These are phyloP conservation scores for Podaxis rugospora DNA, from an alignment of 768 basidiomycete genomes.

Conservation along the genomic window DNA sequence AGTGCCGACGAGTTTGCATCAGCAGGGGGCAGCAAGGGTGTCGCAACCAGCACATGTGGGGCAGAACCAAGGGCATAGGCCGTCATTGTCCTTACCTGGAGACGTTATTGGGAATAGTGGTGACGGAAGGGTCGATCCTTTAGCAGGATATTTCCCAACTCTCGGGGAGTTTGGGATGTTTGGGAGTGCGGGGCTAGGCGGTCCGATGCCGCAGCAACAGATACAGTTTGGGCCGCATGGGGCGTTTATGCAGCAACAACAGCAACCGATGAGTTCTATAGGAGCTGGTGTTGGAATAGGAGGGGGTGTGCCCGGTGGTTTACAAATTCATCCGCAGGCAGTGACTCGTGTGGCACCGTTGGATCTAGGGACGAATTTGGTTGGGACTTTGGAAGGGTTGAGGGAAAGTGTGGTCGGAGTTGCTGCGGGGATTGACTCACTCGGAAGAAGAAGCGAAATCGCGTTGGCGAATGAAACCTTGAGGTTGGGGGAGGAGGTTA, in stretches of 20 bases:
- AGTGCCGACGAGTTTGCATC: not conserved
- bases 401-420: conserved; percentile 12
- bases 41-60: not conserved
- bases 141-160: conserved; percentile 5
- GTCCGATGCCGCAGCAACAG: not conserved
- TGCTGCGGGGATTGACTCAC: conserved; percentile 11
- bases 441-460: conserved; percentile 14
- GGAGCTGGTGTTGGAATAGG: not conserved
- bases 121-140: conserved; percentile 4
- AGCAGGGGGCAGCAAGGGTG: not conserved
- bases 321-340: conserved; percentile 5
- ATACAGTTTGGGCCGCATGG: not conserved
- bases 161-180: not conserved
- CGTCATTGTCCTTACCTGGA: not conserved
- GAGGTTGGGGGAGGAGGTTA: conserved; percentile 69
- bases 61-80: not conserved
- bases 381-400: conserved; percentile 12
- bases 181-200: not conserved
- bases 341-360: conserved; percentile 8
- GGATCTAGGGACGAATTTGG: conserved; percentile 9
- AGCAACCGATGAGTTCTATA: not conserved
- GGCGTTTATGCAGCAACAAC: conserved; percentile 4
- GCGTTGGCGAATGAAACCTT: conserved; percentile 53
- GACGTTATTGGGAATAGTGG: not conserved
- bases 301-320: not conserved